Percentiles rank a stretch among this genome's conserved stretches.
Evolutionary conservation across 2,329 filamentous ascomycete genomes (phyloP).

Genomic region (Cytospora piceicola): DNA sequence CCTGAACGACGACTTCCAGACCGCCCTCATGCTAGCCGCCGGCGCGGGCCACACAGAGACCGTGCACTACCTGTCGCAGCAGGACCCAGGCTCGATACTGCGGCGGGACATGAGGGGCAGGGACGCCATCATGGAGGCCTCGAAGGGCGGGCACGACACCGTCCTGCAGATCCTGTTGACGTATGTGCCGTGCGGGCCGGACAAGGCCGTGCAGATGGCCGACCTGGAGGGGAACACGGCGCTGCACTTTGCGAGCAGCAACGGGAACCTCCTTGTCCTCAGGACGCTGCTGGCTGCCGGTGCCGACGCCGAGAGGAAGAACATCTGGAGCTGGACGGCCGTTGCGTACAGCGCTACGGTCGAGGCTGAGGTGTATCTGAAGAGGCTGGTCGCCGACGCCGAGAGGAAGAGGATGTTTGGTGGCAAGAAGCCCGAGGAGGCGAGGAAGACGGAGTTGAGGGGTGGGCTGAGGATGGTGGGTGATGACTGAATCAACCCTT

Average conservation of each 20-base stretch:
- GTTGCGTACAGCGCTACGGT: conserved; percentile 82
- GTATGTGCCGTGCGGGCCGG: conserved; percentile 59
- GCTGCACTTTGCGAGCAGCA: conserved; percentile 82
- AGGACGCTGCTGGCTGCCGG: conserved; percentile 78
- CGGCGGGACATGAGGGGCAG: conserved; percentile 69
- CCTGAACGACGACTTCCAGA: conserved; percentile 79
- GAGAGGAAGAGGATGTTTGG: conserved; percentile 58
- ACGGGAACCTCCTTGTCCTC: conserved; percentile 77
- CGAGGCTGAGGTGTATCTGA: conserved; percentile 83
- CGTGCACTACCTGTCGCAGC: conserved; percentile 70
- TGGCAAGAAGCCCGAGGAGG: conserved; percentile 44
- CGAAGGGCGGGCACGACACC: conserved; percentile 64
- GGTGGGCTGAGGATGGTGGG: conserved; percentile 47
- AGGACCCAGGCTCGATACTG: conserved; percentile 65
- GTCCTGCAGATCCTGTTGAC: conserved; percentile 68
- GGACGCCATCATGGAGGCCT: conserved; percentile 73
- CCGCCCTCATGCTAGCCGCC: conserved; percentile 79
- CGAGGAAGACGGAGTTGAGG: conserved; percentile 52
- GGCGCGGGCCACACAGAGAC: conserved; percentile 71
- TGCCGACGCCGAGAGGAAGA: conserved; percentile 72
- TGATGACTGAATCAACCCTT: conserved; percentile 36
- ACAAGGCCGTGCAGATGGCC: conserved; percentile 56
- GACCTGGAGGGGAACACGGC: conserved; percentile 84
- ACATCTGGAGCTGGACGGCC: conserved; percentile 80
- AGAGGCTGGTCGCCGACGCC: conserved; percentile 72